Evolutionary conservation across 2,329 filamentous ascomycete species (phyloP), one percentile per base, ranked within the genome.

Genomic region (Cladosporium sp.): DNA sequence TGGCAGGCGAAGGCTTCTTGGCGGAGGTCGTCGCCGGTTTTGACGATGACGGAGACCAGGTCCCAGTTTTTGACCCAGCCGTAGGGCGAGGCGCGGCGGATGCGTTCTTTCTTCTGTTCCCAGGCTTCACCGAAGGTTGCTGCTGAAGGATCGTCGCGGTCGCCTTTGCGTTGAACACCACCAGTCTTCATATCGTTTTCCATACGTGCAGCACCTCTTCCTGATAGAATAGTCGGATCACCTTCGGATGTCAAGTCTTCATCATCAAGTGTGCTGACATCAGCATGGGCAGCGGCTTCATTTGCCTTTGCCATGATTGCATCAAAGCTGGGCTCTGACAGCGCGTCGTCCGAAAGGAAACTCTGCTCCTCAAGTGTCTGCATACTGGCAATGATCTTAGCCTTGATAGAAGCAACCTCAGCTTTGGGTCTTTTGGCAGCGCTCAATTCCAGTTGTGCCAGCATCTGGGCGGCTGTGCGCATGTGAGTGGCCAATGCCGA

Each of bases 11-110:
- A 93, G 0, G 88, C 87, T 69, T 93, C 88, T 70, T 93, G 88
- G 43, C 88, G 78, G 54, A 93, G 72, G 68, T 93, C 87, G 2
- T 85, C 85, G 2, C 88, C 87, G 9, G 88, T 93, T 72, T 93
- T 93, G 59, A 93, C 85, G 62, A 93, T 93, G 53, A 93, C 87
- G 63, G 86, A 91, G 55, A 93, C 77, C 19, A 93, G 76, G 62
- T 93, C 88, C 88, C 88, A 93, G 63, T 90, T 92, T 71, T 88
- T 88, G 83, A 90, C 88, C 82, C 86, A 89, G 8, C 88, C 88
- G 63, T 91, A 93, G 0, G 88, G 88, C 0, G 87, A 92, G 1
- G 86, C 86, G 59, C 86, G 85, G 54, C 88, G 79, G 64, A 93
- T 89, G 16, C 88, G 85, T 67, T 92, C 88, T 61, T 86, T 88